Base-by-base conservation (phyloP, 805 yeast genomes). In the Spathaspora girioi region DNA sequence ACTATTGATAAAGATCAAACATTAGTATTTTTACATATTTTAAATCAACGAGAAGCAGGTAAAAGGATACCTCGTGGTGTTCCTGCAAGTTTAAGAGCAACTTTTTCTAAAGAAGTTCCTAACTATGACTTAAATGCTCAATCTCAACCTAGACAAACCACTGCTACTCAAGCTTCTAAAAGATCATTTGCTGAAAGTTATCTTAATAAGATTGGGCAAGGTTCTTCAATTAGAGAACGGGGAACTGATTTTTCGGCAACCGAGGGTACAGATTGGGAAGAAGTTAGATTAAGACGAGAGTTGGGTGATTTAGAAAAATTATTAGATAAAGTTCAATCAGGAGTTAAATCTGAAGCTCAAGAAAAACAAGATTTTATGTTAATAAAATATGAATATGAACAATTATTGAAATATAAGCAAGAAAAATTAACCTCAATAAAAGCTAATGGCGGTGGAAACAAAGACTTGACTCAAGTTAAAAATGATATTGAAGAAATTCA, bases 1-100 rank as follows among this genome's bases (percentile, higher is more conserved):
- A 86, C 96, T 9, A 91, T 94, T 55, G 97, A 92, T 67, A 91
- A 87, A 61, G 98, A 94, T 69, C 98, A 96, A 66, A 84, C 91
- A 20, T 70, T 91, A 54, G 96, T 89, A 38, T 91, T 88, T 60
- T 76, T 94, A 55, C 99, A 94, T 69, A 89, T 92, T 57, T 77
- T 94, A 60, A 91, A 92, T 68, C 97, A 93, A 68, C 80, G 97
- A 57, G 89, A 88, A 61, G 83, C 86, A 52, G 91, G 91, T 41
- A 86, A 85, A 60, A 78, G 93, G 49, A 84, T 94, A 23, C 99
- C 99, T 41, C 77, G 94, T 52, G 86, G 91, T n/a, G 91, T 94
- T n/a, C 99, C 99, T 17, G 88, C 92, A 1, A 83, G 94, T 5
- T 74, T 94, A 56, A 79, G 96, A 43, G 97, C 97, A 14, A 89